Evolutionary conservation across 768 basidiomycete species (phyloP).

Genomic region (Pleurotus ostreatus): DNA sequence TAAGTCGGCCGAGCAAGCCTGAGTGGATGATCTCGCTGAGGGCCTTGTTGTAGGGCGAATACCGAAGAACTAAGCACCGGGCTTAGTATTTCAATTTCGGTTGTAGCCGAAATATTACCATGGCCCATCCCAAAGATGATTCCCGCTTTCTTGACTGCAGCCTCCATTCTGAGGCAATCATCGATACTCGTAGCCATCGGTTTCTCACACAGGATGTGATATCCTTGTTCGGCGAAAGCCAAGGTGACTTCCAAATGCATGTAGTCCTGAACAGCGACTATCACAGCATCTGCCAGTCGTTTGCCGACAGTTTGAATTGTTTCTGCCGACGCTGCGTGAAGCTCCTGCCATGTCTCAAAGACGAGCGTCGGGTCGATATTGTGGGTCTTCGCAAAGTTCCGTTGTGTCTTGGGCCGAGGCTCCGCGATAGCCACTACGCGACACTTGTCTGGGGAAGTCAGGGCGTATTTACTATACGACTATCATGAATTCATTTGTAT

Average conservation of each 20-base stretch:
- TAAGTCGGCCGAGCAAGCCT: constrained; percentile 65
- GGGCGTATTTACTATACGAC: constrained; percentile 64
- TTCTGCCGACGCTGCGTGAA: constrained; percentile 64
- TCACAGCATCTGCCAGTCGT: constrained; percentile 76
- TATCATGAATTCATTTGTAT: constrained; percentile 19
- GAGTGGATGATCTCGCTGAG: constrained; percentile 69
- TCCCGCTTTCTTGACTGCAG: constrained; percentile 61
- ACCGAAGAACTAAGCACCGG: constrained; percentile 62
- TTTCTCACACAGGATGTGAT: constrained; percentile 90
- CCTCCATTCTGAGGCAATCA: constrained; percentile 75
- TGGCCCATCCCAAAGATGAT: constrained; percentile 87
- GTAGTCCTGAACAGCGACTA: constrained; percentile 77
- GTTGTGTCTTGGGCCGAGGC: constrained; percentile 64
- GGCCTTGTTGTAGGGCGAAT: constrained; percentile 78
- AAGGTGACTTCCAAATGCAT: constrained; percentile 73
- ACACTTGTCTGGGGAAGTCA: constrained; percentile 55
- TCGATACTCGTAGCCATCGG: constrained; percentile 78
- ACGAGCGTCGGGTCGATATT: constrained; percentile 63
- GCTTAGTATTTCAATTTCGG: neutral
- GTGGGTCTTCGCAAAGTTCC: constrained; percentile 52
- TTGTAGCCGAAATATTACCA: constrained; percentile 40
- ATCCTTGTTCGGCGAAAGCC: constrained; percentile 77
- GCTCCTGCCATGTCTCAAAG: constrained; percentile 69
- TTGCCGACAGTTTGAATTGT: constrained; percentile 59
- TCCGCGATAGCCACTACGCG: constrained; percentile 85